These are phyloP conservation scores for Tricholoma matsutake DNA, from an alignment of 768 basidiomycete species.

Conservation along the genomic window DNA sequence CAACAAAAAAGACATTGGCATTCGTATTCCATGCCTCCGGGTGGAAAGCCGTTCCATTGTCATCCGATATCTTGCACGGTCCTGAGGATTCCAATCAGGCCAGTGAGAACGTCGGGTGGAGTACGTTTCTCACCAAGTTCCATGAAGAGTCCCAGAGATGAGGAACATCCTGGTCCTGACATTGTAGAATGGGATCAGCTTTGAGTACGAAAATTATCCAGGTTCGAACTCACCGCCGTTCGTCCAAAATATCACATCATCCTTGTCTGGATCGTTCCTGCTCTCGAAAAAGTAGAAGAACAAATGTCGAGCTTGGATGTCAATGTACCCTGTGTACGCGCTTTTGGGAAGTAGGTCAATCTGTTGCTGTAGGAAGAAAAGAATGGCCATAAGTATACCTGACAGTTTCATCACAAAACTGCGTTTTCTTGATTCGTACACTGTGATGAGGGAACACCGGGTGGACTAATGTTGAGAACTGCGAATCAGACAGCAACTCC, in stretches of 20 bases:
- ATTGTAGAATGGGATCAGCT: not conserved
- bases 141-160: slow-evolving; percentile 66
- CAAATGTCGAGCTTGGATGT: slow-evolving; percentile 43
- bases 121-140: slow-evolving; percentile 48
- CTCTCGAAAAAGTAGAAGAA: slow-evolving; percentile 47
- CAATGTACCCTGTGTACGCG: slow-evolving; percentile 42
- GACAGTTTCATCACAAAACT: slow-evolving; percentile 59
- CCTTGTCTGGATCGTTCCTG: not conserved
- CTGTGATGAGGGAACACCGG: slow-evolving; percentile 48
- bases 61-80: slow-evolving; percentile 60
- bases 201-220: not conserved
- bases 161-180: slow-evolving; percentile 1
- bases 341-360: not conserved
- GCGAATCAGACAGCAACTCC: slow-evolving; percentile 27
- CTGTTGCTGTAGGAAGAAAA: not conserved
- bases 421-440: slow-evolving; percentile 57
- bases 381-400: slow-evolving; percentile 39
- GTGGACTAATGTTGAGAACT: slow-evolving; percentile 40
- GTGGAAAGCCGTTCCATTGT: slow-evolving; percentile 49
- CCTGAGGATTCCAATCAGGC: slow-evolving; percentile 31
- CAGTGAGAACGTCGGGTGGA: slow-evolving; percentile 7
- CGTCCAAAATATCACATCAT: slow-evolving; percentile 1
- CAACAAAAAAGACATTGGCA: slow-evolving; percentile 61
- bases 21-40: slow-evolving; percentile 67
- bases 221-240: not conserved